Evolutionary conservation across 768 basidiomycete species (phyloP), one percentile per base, ranked within the genome.

Genomic region (Suillus paluster): DNA sequence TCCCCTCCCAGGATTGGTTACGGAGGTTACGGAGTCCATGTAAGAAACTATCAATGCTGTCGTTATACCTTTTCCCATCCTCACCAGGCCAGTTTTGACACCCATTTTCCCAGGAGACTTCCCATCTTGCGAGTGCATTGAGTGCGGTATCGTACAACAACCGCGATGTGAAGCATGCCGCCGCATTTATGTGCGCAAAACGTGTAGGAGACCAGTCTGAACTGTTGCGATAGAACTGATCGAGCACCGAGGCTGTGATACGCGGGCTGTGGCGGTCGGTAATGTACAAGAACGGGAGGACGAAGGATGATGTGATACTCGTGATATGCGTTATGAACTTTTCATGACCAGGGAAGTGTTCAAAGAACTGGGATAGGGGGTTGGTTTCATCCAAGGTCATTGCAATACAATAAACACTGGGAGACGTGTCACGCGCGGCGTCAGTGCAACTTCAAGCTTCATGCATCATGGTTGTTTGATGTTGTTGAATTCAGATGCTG

Each of bases 211-310:
- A 63, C 8, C 54, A 53, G 3, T 59, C 59, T n/a, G 67, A 66
- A 52, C 72, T 44, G 10, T 70, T 58, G 60, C 70, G 64, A 38
- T 84, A 72, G 15, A 81, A 63, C 39, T 75, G 67, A 39, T 75
- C 70, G 39, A 88, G 63, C n/a, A 84, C 80, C 2, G 72, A 70
- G 27, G 80, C 66, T 0, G 86, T 84, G 30, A 82, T 73, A 42
- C 80, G 78, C 7, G 82, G 71, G 6, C 85, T 80, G 57, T 76
- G 75, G 0, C 85, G 73, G 71, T 91, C 88, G 57, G 86, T 83
- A 45, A 92, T 69, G 70, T 85, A 90, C 63, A 92, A 81, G 73
- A 91, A 92, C 1, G 86, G 81, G 2, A 89, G 88, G 9, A 87
- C 82, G 48, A 61, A 72, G 1, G 75, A 65, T 4, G 71, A 71